Conservation (phyloP, 2,329 filamentous ascomycete genomes). For the Trichoderma atroviride region DNA sequence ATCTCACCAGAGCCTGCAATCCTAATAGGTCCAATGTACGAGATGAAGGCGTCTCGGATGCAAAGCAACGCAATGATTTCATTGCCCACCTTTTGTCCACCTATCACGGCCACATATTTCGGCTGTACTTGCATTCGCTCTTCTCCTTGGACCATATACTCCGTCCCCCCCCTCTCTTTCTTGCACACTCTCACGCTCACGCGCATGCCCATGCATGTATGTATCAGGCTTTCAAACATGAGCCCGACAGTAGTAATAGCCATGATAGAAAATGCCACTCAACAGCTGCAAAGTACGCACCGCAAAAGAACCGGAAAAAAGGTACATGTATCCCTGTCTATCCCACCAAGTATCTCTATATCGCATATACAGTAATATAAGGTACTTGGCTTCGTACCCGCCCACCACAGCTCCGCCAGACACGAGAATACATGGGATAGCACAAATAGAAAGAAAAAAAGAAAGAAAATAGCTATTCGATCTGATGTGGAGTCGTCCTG, state of each 20-base stretch:
- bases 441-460: neutral
- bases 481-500: slow-evolving; percentile 6
- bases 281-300: slow-evolving; percentile 6
- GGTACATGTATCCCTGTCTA: neutral
- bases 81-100: neutral
- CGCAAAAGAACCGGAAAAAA: neutral
- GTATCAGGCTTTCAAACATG: neutral
- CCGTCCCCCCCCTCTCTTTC: neutral
- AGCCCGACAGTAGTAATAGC: neutral
- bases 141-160: neutral
- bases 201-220: neutral
- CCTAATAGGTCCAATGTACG: neutral
- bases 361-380: neutral
- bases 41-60: neutral
- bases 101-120: neutral
- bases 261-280: neutral
- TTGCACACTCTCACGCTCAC: neutral
- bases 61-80: neutral
- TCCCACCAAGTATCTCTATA: neutral
- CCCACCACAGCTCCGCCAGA: neutral
- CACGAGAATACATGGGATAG: neutral
- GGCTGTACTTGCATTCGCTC: neutral
- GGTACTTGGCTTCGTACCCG: neutral
- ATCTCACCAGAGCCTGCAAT: neutral
- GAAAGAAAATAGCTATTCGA: neutral